Base-by-base conservation (phyloP, 768 basidiomycete species). In the Fomitopsis serialis region DNA sequence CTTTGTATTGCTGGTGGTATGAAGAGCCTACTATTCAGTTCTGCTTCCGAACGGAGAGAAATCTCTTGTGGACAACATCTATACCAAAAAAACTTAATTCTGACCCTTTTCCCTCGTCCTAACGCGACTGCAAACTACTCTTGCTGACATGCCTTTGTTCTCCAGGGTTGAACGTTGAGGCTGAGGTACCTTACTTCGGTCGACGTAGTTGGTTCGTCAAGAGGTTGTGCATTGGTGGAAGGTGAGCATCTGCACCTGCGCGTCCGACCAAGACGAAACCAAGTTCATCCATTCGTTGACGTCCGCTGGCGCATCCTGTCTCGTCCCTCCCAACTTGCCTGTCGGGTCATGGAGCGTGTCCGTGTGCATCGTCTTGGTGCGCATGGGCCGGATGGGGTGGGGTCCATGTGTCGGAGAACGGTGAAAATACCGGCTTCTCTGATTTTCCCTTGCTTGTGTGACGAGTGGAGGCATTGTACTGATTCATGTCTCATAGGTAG, bases 241-340 rank as follows among this genome's bases (percentile, higher is more conserved):
- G 49, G 40, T 42, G 44, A 12, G 32, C 25, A 21, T 50, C 17
- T 15, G 7, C 23, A 11, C 10, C 44, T 23, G n/a, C 44, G 11
- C 21, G 22, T 52, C 17, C 25, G 48, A 44, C 37, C 52, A 71
- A 68, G 84, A 86, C 74, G 84, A 87, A 84, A 87, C 71, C 68
- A 79, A 87, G 85, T 86, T 87, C 78, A 87, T 87, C 85, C 85
- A 87, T 87, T 87, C 85, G 76, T 87, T 85, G 85, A 87, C 68
- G 68, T 71, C 72, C 65, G 57, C 57, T 63, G 48, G 61, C 65
- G 62, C 68, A 61, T 59, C 65, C 63, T 61, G 61, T 54, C 60
- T 58, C 49, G 58, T 63, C 65, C 66, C 62, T 61, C 53, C 62
- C 57, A 51, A 54, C 59, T 68, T 69, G 73, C 67, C 72, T 71